A percentile compares a stretch with the other conserved stretches of the same genome.
These are phyloP conservation scores for Leccinum sublutescens DNA, from an alignment of 768 basidiomycete species.

Conservation along the genomic window DNA sequence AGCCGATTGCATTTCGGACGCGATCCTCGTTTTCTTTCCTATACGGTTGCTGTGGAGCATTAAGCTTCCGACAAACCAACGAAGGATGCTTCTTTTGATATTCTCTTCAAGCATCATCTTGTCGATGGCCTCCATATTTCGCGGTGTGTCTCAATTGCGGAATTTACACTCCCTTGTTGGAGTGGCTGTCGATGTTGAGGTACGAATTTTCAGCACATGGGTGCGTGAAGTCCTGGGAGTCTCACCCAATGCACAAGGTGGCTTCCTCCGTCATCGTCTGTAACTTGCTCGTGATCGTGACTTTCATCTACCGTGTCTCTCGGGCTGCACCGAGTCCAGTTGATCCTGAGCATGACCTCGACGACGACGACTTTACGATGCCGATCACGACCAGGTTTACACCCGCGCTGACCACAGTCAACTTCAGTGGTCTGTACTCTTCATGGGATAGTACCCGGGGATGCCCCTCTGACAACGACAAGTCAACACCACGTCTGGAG, in stretches of 20 bases:
- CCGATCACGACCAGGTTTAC: not conserved
- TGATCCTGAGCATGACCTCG: not conserved
- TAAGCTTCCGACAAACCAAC: conserved; percentile 14
- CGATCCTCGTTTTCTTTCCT: conserved; percentile 14
- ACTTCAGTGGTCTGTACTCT: not conserved
- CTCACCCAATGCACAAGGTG: conserved; percentile 8
- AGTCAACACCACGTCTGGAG: not conserved
- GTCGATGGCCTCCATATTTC: conserved; percentile 11
- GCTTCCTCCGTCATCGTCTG: conserved; percentile 19
- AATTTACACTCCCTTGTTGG: conserved; percentile 3
- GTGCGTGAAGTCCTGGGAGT: not conserved
- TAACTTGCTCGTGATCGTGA: conserved; percentile 22
- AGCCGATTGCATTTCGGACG: conserved; percentile 26
- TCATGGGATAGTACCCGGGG: not conserved
- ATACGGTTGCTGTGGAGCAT: conserved; percentile 11
- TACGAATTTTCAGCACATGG: not conserved
- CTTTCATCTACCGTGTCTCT: conserved; percentile 15
- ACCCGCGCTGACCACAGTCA: conserved; percentile 14
- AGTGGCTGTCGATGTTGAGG: conserved; percentile 17
- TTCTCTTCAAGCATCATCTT: conserved; percentile 15
- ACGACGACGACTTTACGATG: conserved; percentile 12
- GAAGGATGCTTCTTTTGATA: conserved; percentile 12
- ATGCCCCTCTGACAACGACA: not conserved
- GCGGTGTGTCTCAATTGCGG: conserved; percentile 14
- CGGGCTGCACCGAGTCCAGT: not conserved